phyloP scores from a whole-genome alignment of 1,284 basidiomycete genomes.

The Austroboletus niveus region DNA sequence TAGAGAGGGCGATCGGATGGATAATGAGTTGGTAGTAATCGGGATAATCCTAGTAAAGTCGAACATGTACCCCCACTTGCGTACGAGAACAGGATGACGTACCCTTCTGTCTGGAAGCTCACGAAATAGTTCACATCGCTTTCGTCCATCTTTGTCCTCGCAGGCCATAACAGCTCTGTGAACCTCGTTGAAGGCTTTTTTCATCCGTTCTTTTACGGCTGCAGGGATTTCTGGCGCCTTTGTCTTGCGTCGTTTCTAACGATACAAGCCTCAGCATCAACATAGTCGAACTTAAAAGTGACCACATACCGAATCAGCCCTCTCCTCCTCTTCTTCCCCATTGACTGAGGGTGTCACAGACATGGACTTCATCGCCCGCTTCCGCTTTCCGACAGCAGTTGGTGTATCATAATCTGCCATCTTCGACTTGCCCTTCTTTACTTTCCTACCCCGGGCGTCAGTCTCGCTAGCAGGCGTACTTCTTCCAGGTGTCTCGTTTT shows the following conservation, averaged over 20 bases:
- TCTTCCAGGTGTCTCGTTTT: constrained; percentile 50
- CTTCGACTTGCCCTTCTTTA: constrained; percentile 67
- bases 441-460: constrained; percentile 58
- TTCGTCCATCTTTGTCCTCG: constrained; percentile 71
- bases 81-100: constrained; percentile 2
- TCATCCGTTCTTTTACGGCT: constrained; percentile 72
- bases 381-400: constrained; percentile 59
- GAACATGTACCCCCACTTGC: background rate
- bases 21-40: constrained; percentile 84
- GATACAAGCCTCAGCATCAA: background rate
- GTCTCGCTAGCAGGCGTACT: constrained; percentile 64
- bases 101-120: constrained; percentile 76
- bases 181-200: constrained; percentile 80
- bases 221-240: constrained; percentile 53
- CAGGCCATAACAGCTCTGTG: constrained; percentile 77
- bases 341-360: constrained; percentile 74
- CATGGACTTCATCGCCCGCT: constrained; percentile 69
- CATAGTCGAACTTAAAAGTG: background rate
- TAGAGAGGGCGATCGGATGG: constrained; percentile 84
- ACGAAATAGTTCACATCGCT: constrained; percentile 82
- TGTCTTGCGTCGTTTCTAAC: constrained; percentile 79
- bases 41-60: constrained; percentile 68
- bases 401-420: constrained; percentile 48
- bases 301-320: constrained; percentile 53
- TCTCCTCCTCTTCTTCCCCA: constrained; percentile 68